Conservation (phyloP, 164 flowering plant genomes). For the Magnolia sinica region DNA sequence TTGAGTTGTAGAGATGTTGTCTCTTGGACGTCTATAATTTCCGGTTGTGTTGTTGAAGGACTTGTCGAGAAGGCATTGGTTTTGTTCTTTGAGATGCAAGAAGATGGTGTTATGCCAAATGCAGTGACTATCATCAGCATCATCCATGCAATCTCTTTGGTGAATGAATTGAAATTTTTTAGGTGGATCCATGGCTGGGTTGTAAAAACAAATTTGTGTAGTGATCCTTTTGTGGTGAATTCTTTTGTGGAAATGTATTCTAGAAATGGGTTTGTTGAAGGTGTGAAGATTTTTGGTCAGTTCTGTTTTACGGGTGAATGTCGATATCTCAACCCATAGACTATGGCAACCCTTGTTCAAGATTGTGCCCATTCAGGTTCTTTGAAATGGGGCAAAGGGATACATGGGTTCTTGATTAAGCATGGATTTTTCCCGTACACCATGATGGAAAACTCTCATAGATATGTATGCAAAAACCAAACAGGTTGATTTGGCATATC, state of each 20-base stretch:
- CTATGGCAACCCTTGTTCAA: constrained; percentile 27
- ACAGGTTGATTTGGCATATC: constrained; percentile 7
- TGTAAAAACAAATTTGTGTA: constrained; percentile 18
- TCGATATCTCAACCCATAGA: constrained; percentile 26
- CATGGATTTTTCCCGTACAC: constrained; percentile 18
- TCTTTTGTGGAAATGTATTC: constrained; percentile 27
- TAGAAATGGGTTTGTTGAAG: constrained; percentile 19
- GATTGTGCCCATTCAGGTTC: constrained; percentile 46
- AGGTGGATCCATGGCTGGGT: constrained; percentile 30
- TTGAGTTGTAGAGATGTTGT: constrained; percentile 25
- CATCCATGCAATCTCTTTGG: constrained; percentile 26
- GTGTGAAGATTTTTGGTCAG: constrained; percentile 15
- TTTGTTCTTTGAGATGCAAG: constrained; percentile 19
- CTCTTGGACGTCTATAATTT: constrained; percentile 29
- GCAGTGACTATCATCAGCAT: constrained; percentile 12
- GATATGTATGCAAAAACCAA: constrained; percentile 30
- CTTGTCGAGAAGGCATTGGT: constrained; percentile 12
- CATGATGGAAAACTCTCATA: constrained; percentile 28
- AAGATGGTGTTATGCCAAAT: constrained; percentile 3
- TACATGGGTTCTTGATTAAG: constrained; percentile 29
- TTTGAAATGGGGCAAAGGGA: constrained; percentile 21
- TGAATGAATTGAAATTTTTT: constrained; percentile 3
- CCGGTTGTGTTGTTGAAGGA: constrained; percentile 18
- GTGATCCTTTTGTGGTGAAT: constrained; percentile 17
- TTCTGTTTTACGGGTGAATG: constrained; percentile 28